Evolutionary conservation across 108 stramenopile genomes (phyloP), one percentile per base, ranked within the genome.

Genomic region (Conticribra weissflogii): DNA sequence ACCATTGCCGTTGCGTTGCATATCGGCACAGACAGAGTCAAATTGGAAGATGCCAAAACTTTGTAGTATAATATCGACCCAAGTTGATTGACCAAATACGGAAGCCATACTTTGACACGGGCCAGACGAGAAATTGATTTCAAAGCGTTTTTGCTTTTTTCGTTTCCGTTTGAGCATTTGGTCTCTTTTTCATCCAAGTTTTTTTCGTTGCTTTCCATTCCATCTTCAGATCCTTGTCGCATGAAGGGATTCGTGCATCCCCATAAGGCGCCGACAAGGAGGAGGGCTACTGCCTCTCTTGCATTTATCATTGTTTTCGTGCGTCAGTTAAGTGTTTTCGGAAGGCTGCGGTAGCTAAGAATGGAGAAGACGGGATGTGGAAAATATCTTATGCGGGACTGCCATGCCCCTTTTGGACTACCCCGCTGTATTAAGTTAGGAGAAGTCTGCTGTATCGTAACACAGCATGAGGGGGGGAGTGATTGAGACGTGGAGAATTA

Each of bases 241-340:
- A 94, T 71, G 3, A 94, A 61, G 9, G 92, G 92, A 83, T 94
- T 94, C 14, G 92, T 94, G 63, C 92, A 94, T 23, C 92, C 92
- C 92, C 92, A 94, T 24, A 94, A 59, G 12, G 85, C 85, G 4
- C 92, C 88, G 1, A 94, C 92, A 1, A 88, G 54, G 3, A 89
- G 9, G 29, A 90, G 79, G 25, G 85, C 83, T 17, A 86, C 33
- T 34, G 76, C 68, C 56, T 77, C 76, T 5, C 25, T 63, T 15
- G 63, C 47, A 63, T 49, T 74, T 21, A 77, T 44, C 65, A 66
- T 75, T 59, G 36, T 41, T n/a, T n/a, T n/a, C n/a, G n/a, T n/a
- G n/a, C n/a, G n/a, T n/a, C n/a, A n/a, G n/a, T n/a, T n/a, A n/a
- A n/a, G n/a, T n/a, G n/a, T n/a, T n/a, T n/a, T n/a, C n/a, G n/a